Conservation (phyloP, 192 early-diverging fungal genomes). For the Backusella morwellensis region DNA sequence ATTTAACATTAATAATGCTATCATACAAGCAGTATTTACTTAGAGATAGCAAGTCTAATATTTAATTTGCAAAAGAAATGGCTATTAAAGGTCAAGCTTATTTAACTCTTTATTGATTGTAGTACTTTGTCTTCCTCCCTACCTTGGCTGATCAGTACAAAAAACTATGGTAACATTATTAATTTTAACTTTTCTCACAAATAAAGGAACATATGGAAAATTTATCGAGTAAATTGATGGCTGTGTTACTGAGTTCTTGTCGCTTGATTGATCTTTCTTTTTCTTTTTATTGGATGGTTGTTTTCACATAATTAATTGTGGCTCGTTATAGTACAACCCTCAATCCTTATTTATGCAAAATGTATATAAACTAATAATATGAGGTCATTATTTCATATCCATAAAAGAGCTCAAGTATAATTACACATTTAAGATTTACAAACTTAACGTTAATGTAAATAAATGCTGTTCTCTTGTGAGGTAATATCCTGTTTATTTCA, state of each 20-base stretch:
- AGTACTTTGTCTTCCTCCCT: neutral
- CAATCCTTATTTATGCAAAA: neutral
- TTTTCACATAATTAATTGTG: neutral
- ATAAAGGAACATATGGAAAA: neutral
- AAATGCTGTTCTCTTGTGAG: neutral
- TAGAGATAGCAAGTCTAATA: no score
- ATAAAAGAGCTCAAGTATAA: no score
- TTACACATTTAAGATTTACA: neutral
- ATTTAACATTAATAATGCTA: no score
- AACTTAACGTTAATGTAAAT: neutral
- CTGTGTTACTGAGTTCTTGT: neutral
- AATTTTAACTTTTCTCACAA: neutral
- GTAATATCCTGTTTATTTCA: neutral
- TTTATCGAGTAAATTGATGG: neutral
- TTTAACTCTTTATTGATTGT: no score
- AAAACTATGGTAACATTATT: neutral
- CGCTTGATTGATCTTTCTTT: neutral
- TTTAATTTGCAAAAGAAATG: no score
- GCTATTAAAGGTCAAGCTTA: no score
- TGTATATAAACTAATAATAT: neutral
- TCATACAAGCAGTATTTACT: no score
- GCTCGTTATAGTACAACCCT: neutral
- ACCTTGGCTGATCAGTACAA: neutral
- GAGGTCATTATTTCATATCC: no score
- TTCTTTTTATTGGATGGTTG: neutral